Evolutionary conservation across 371 early-diverging fungal species (phyloP).

Genomic region (Gilbertella persicaria): DNA sequence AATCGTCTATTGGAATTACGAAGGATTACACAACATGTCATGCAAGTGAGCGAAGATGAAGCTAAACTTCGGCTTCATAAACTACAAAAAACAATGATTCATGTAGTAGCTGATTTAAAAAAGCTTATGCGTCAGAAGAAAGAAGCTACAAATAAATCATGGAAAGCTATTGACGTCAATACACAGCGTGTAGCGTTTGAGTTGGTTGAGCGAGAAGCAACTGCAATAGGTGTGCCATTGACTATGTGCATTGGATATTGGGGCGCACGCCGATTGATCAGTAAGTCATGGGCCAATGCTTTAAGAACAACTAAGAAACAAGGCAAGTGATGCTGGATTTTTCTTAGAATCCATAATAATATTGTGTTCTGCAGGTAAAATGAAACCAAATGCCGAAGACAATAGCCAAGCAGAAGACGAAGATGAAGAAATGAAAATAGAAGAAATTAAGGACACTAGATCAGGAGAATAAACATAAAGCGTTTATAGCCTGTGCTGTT

Average conservation of each 20-base stretch:
- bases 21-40: conserved; percentile 12
- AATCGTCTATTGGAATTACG: conserved; percentile 15
- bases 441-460: too few relatives aligned
- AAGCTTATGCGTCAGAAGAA: conserved; percentile 10
- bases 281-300: conserved; percentile 25
- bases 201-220: conserved; percentile 21
- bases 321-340: too few relatives aligned
- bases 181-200: conserved; percentile 23
- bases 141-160: conserved; percentile 15
- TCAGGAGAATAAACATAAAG: too few relatives aligned
- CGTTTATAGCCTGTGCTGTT: too few relatives aligned
- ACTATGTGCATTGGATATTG: conserved; percentile 23
- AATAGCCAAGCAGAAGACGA: too few relatives aligned
- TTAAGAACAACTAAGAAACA: conserved; percentile 21
- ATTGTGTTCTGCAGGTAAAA: too few relatives aligned
- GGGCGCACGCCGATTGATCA: conserved; percentile 22
- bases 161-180: conserved; percentile 18
- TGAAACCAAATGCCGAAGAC: too few relatives aligned
- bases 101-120: conserved; percentile 20
- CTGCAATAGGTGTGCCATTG: conserved; percentile 17
- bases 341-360: too few relatives aligned
- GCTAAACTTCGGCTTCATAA: conserved; percentile 16
- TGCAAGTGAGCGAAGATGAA: conserved; percentile 19
- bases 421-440: too few relatives aligned
- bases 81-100: conserved; percentile 24